Evolutionary conservation across 2,329 filamentous ascomycete genomes (phyloP).

Genomic region (Salinomyces thailandicus): DNA sequence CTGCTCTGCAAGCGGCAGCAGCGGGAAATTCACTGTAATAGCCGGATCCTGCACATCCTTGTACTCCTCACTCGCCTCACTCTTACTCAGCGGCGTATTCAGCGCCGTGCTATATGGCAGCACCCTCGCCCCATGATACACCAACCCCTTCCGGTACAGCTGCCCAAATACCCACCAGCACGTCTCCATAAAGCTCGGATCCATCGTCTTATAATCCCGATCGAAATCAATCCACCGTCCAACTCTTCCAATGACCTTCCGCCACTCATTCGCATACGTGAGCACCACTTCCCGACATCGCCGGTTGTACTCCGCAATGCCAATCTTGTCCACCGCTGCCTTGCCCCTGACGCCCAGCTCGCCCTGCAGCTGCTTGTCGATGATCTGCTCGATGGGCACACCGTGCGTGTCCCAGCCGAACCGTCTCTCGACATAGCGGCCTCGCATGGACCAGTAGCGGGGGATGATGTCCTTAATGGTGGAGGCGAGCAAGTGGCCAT

Average conservation of each 20-base stretch:
- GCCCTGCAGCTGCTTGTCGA: slow-evolving; percentile 66
- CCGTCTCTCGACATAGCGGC: slow-evolving; percentile 78
- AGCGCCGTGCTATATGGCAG: slow-evolving; percentile 93
- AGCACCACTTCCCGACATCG: slow-evolving; percentile 91
- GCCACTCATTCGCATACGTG: slow-evolving; percentile 80
- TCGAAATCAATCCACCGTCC: slow-evolving; percentile 98
- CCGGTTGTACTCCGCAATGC: slow-evolving; percentile 79
- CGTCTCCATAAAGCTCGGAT: slow-evolving; percentile 89
- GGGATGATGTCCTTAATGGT: slow-evolving; percentile 98
- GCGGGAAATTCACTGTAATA: slow-evolving; percentile 76
- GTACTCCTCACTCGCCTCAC: slow-evolving; percentile 91
- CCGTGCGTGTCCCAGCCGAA: slow-evolving; percentile 97
- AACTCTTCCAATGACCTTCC: slow-evolving; percentile 72
- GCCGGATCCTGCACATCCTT: slow-evolving; percentile 87
- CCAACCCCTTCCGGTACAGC: slow-evolving; percentile 76
- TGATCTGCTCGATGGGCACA: slow-evolving; percentile 90
- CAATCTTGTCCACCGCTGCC: slow-evolving; percentile 76
- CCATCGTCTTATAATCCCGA: slow-evolving; percentile 97
- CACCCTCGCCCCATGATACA: slow-evolving; percentile 83
- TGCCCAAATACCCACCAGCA: slow-evolving; percentile 97
- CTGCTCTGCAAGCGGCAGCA: slow-evolving; percentile 38
- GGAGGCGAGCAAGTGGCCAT: slow-evolving; percentile 72
- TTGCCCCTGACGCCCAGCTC: slow-evolving; percentile 71
- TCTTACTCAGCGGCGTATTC: slow-evolving; percentile 82
- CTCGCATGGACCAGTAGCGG: slow-evolving; percentile 95